phyloP scores from a whole-genome alignment of 495 filamentous ascomycete genomes.

The Pseudevernia furfuracea region DNA sequence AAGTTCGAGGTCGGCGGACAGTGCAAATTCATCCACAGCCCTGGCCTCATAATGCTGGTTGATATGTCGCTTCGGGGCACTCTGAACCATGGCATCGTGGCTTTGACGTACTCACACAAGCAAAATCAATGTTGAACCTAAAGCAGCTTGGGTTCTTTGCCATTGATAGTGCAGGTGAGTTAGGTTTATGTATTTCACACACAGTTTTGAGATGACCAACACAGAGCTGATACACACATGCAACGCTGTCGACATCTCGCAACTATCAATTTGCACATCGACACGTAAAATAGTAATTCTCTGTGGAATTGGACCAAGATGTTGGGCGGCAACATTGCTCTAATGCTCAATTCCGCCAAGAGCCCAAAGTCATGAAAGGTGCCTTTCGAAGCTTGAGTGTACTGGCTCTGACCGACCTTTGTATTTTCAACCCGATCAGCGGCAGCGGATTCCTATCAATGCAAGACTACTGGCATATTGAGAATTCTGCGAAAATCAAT shows the following conservation, averaged over 20 bases:
- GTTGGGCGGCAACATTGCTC: background rate
- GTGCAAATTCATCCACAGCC: background rate
- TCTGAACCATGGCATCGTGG: background rate
- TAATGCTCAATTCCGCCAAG: background rate
- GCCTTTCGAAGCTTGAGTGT: background rate
- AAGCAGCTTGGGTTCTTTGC: background rate
- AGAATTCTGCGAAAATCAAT: background rate
- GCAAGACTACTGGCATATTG: background rate
- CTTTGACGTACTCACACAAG: background rate
- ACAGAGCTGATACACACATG: background rate
- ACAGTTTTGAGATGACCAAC: background rate
- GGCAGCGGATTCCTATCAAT: background rate
- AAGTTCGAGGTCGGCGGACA: background rate
- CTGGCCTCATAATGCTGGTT: background rate
- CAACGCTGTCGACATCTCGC: background rate
- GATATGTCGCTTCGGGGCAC: background rate
- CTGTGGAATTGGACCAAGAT: background rate
- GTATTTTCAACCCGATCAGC: background rate
- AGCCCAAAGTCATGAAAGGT: background rate
- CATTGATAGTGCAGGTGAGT: background rate
- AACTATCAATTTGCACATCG: background rate
- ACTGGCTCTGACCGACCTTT: background rate
- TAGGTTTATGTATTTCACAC: background rate
- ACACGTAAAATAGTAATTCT: background rate
- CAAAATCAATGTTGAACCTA: background rate